Evolutionary conservation across 768 basidiomycete genomes (phyloP).

Genomic region (Lentinula lateritia): DNA sequence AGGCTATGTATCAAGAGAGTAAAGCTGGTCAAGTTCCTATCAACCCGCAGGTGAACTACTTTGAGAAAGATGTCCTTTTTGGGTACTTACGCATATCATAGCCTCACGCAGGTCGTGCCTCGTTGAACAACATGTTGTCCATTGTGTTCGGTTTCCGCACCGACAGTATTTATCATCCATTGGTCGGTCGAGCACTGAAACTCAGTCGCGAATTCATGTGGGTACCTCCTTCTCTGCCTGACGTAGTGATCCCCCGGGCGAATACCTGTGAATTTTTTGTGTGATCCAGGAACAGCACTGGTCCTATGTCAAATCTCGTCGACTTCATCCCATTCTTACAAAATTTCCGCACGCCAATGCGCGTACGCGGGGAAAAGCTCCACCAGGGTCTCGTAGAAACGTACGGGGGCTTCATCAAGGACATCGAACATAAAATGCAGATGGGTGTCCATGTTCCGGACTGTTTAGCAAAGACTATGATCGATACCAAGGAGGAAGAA

Average conservation of each 20-base stretch:
- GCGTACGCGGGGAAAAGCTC: constrained; percentile 11
- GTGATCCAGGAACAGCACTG: constrained; percentile 1
- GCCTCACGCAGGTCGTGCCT: background rate
- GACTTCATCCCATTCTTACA: constrained; percentile 17
- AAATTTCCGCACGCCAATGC: constrained; percentile 12
- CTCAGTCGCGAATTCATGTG: constrained; percentile 17
- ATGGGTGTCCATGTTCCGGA: constrained; percentile 25
- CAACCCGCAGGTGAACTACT: constrained; percentile 8
- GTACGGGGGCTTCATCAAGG: constrained; percentile 24
- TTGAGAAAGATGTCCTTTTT: background rate
- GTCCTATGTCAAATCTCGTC: constrained; percentile 16
- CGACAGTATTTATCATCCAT: constrained; percentile 6
- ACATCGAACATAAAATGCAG: constrained; percentile 20
- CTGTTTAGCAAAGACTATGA: constrained; percentile 25
- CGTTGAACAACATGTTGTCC: constrained; percentile 15
- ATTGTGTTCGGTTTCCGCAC: constrained; percentile 17
- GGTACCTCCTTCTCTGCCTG: constrained; percentile 6
- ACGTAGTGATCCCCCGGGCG: background rate
- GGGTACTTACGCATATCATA: background rate
- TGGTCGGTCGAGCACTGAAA: constrained; percentile 11
- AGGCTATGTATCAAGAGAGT: constrained; percentile 10
- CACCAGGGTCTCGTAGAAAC: constrained; percentile 19
- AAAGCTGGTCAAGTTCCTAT: constrained; percentile 11
- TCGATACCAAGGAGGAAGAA: constrained; percentile 20
- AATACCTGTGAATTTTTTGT: background rate